Base-by-base conservation (phyloP, 495 filamentous ascomycete genomes). In the Echria macrotheca region DNA sequence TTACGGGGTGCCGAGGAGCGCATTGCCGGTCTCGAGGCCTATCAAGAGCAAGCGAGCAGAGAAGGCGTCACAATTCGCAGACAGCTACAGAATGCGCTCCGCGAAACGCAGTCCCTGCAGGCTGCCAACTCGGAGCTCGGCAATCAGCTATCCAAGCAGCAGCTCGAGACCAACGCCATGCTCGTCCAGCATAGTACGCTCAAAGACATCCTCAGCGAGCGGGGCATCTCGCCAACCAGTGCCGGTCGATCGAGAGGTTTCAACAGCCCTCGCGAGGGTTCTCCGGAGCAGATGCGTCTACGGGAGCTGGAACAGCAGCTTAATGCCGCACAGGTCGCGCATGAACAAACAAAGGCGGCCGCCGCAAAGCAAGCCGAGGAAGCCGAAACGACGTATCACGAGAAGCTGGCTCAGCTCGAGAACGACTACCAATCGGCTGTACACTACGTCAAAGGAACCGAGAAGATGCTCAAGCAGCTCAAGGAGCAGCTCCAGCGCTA, bases 391-490 rank as follows among this genome's bases (percentile, higher is more conserved):
- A 80, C 84, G 38, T 97, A 91, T 70, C 83, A 87, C 40, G 91
- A 95, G 63, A 96, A 96, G 65, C 73, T 99, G 45, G 80, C 85
- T 45, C 87, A 94, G 60, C 81, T 99, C 18, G 90, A 96, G 63
- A 89, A 87, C 62, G 93, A 99, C 61, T 95, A 99, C 62, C 89
- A 95, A 63, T 95, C 94, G n/a, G 91, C 94, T 10, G 91, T 97
- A n/a, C 91, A 96, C 67, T 99, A 99, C 61, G 89, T 99, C 54
- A 94, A 96, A 61, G 94, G 93, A 32, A 96, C 91, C 1, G 94
- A 99, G 69, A 96, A 96, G 77, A 95, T 99, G 88, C 76, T 98
- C 19, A 91, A 91, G 68, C 90, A 91, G 57, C 95, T 98, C 82
- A 97, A 98, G 73, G 89, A 96, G 55, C 93, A 98, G 66, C 74